Evolutionary conservation across 306 rosid genomes (phyloP), one percentile per base, ranked within the genome.

Genomic region (Begonia peltatifolia): DNA sequence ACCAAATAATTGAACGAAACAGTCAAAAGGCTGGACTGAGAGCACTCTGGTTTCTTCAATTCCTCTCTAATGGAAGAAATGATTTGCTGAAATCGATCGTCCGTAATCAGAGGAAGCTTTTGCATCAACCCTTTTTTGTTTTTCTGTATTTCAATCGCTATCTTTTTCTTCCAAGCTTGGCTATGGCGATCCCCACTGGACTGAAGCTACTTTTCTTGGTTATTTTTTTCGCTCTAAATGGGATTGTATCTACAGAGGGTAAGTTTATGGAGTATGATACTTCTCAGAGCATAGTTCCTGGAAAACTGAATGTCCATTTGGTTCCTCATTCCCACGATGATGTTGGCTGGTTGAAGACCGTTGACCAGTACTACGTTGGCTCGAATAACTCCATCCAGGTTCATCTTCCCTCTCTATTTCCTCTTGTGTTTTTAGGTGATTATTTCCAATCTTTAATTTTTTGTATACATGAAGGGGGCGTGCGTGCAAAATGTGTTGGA

Each of bases 321-420:
- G 95, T 82, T 0, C 57, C 95, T 70, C 95, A 85, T 30, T 8
- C 57, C 49, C 95, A 85, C 14, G 92, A 85, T 6, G 95, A 85
- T 61, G 95, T 85, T 35, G 95, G 95, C 1, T 82, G 95, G 95
- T 72, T 85, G 84, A 85, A 85, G 74, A 85, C 95, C 43, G 0
- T 85, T 50, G 95, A 85, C 2, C 95, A 85, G 69, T 85, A 85
- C 79, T 85, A 85, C 47, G 84, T 85, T 12, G 92, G 95, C 62
- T 76, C 95, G 61, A 82, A 85, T 52, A 82, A 82, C 54, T 63
- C 83, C 59, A 85, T 85, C 60, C 95, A 76, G 83, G 89, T 84
- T 8, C 14, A 11, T n/a, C 48, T n/a, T 10, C 57, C 20, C 18
- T 30, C 10, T 1, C 56, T 36, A 14, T 54, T 3, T 17, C 14